phyloP scores from a whole-genome alignment of 1,139 yeast species.

The Pichiaceae sp. region DNA sequence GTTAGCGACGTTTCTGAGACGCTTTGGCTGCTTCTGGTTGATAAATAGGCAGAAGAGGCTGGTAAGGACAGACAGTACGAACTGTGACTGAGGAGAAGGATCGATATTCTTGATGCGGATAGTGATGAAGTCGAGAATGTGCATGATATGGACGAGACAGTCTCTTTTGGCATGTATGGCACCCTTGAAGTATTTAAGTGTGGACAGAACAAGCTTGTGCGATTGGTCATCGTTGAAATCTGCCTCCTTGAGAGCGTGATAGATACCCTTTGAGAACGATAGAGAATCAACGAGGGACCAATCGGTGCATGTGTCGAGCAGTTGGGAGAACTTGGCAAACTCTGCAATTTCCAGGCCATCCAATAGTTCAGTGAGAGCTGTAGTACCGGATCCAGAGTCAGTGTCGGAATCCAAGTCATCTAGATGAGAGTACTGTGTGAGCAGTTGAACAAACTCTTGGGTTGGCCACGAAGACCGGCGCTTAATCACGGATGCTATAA shows the following conservation, averaged over 20 bases:
- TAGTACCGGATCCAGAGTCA: background rate
- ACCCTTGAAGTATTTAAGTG: background rate
- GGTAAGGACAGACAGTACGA: conserved; percentile 3
- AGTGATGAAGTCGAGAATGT: conserved; percentile 4
- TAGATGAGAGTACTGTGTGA: background rate
- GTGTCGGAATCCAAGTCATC: background rate
- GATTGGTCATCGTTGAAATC: background rate
- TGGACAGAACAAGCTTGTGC: conserved; percentile 1
- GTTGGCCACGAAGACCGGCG: background rate
- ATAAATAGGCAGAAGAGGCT: conserved; percentile 7
- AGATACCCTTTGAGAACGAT: conserved; percentile 1
- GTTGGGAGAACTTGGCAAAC: background rate
- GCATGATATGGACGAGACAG: background rate
- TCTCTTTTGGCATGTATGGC: background rate
- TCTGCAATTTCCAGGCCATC: conserved; percentile 1
- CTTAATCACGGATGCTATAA: background rate
- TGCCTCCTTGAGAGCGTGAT: background rate
- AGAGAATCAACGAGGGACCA: background rate
- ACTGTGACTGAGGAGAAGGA: conserved; percentile 4
- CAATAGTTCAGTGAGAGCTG: background rate
- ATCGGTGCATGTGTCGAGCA: background rate
- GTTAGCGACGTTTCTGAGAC: conserved; percentile 20
- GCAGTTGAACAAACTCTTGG: background rate
- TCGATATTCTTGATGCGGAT: conserved; percentile 3
- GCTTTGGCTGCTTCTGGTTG: conserved; percentile 9